Evolutionary conservation across 2,329 filamentous ascomycete species (phyloP).

Genomic region (Apiospora hydei): DNA sequence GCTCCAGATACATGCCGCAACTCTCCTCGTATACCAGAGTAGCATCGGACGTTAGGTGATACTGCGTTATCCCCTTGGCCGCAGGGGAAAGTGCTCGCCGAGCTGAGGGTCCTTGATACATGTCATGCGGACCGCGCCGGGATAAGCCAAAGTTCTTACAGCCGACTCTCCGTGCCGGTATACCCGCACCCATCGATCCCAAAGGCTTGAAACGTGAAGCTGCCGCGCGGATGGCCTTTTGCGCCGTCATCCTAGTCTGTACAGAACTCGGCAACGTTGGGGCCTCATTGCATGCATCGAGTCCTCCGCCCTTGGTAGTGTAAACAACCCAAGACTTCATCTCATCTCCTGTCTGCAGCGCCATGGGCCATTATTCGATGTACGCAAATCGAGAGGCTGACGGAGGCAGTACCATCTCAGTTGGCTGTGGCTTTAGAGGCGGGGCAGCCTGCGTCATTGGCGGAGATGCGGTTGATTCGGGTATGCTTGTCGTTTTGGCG

Average conservation of each 20-base stretch:
- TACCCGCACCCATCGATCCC: constrained; percentile 1
- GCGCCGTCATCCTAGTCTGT: constrained; percentile 1
- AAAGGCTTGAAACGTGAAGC: constrained; percentile 11
- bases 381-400: background rate
- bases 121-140: background rate
- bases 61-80: background rate
- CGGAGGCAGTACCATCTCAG: background rate
- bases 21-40: background rate
- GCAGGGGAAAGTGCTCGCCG: background rate
- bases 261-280: background rate
- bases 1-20: background rate
- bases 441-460: background rate
- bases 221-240: constrained; percentile 3
- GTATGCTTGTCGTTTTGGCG: background rate
- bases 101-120: background rate
- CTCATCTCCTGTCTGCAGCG: background rate
- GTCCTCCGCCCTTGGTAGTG: constrained; percentile 4
- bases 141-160: background rate
- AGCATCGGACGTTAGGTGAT: background rate
- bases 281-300: background rate
- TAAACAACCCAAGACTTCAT: constrained; percentile 5
- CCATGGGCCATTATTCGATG: background rate
- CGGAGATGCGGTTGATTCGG: background rate
- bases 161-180: background rate
- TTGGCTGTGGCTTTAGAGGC: background rate